Evolutionary conservation across 768 basidiomycete genomes (phyloP).

Genomic region (Paxillus involutus): DNA sequence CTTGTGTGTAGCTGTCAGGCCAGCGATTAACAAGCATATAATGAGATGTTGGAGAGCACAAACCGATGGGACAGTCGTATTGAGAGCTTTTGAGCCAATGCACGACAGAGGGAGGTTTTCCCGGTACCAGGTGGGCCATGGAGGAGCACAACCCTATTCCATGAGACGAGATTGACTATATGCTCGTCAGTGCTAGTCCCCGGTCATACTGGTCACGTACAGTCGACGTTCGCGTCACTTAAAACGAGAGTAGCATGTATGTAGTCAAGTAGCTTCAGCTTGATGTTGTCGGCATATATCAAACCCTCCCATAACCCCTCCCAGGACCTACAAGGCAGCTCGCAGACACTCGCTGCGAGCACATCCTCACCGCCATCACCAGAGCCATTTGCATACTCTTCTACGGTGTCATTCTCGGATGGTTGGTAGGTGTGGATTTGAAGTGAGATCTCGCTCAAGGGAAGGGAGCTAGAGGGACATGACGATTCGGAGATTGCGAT

Average conservation of each 20-base stretch:
- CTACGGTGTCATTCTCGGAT: slow-evolving; percentile 60
- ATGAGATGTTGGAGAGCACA: slow-evolving; percentile 14
- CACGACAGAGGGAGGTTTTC: slow-evolving; percentile 93
- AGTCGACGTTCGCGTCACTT: slow-evolving; percentile 84
- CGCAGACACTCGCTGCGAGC: slow-evolving; percentile 87
- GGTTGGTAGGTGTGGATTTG: slow-evolving; percentile 91
- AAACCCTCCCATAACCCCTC: slow-evolving; percentile 94
- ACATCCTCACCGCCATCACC: slow-evolving; percentile 64
- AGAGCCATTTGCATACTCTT: slow-evolving; percentile 68
- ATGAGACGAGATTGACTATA: slow-evolving; percentile 85
- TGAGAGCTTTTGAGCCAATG: slow-evolving; percentile 92
- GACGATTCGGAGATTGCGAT: slow-evolving; percentile 73
- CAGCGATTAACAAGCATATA: neutral
- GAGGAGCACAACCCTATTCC: slow-evolving; percentile 93
- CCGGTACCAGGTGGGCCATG: slow-evolving; percentile 98
- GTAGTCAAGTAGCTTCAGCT: slow-evolving; percentile 86
- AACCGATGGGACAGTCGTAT: slow-evolving; percentile 86
- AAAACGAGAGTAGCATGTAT: slow-evolving; percentile 94
- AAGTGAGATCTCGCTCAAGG: slow-evolving; percentile 58
- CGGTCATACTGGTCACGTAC: slow-evolving; percentile 41
- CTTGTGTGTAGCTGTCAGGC: slow-evolving; percentile 69
- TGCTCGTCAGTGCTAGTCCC: slow-evolving; percentile 5
- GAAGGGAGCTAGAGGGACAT: slow-evolving; percentile 54
- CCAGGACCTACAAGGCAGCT: slow-evolving; percentile 78
- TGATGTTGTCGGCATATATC: slow-evolving; percentile 83